These are phyloP conservation scores for Coemansia sp. DNA, from an alignment of 192 early-diverging fungal genomes.

Conservation along the genomic window DNA sequence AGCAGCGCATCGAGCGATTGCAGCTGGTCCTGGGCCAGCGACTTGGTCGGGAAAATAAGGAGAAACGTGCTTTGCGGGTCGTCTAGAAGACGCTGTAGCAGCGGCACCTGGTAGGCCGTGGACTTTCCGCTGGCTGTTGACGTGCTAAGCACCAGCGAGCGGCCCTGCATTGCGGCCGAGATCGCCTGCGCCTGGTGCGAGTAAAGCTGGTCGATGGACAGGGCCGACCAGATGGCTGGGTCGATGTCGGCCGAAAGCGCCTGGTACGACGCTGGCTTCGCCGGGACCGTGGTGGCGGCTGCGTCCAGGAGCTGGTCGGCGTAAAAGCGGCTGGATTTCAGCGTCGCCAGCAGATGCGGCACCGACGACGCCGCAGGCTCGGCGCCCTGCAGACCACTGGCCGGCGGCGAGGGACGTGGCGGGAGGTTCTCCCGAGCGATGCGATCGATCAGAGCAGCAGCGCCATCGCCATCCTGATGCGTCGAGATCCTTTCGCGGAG, in stretches of 20 bases:
- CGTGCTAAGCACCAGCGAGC: conserved; percentile 65
- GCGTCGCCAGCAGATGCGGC: neutral
- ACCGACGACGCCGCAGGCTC: no score
- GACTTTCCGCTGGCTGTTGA: conserved; percentile 82
- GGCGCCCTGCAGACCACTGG: neutral
- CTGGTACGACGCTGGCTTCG: neutral
- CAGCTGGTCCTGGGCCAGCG: conserved; percentile 78
- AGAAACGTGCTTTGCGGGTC: conserved; percentile 49
- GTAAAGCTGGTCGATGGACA: conserved; percentile 56
- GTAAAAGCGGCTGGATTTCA: neutral
- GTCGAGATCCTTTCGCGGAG: no score
- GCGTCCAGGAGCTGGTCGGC: neutral
- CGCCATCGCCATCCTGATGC: no score
- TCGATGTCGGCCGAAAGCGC: neutral
- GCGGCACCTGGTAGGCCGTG: conserved; percentile 69
- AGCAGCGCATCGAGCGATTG: conserved; percentile 49
- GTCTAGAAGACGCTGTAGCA: conserved; percentile 55
- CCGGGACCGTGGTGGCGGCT: neutral
- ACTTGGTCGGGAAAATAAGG: conserved; percentile 78
- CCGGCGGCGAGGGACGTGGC: no score
- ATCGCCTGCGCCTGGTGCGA: conserved; percentile 73
- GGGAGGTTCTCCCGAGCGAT: no score
- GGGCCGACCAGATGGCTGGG: neutral
- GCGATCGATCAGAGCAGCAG: no score
- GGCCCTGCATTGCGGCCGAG: conserved; percentile 26